phyloP scores from a whole-genome alignment of 2,329 filamentous ascomycete genomes.

The Talaromyces marneffei region DNA sequence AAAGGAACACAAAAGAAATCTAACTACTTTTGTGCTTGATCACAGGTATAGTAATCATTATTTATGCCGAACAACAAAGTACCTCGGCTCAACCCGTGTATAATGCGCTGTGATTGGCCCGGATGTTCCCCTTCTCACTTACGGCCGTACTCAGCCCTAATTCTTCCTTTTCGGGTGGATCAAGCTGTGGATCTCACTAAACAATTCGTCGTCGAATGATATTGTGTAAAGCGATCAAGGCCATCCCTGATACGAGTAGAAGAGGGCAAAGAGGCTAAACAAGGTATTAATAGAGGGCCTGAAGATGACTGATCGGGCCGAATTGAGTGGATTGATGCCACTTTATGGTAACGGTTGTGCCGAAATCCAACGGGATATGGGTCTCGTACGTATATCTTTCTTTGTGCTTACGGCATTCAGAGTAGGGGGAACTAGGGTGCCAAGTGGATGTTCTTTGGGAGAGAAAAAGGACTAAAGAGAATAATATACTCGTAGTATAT shows the following conservation, averaged over 20 bases:
- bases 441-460: background rate
- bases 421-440: background rate
- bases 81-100: background rate
- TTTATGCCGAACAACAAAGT: background rate
- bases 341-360: background rate
- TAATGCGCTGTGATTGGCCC: background rate
- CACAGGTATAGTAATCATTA: background rate
- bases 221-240: background rate
- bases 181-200: background rate
- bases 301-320: background rate
- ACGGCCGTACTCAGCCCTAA: slow-evolving; percentile 1
- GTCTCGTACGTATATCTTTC: background rate
- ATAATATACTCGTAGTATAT: too few relatives aligned
- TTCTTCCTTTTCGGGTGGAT: background rate
- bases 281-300: background rate
- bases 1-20: background rate
- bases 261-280: background rate
- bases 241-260: background rate
- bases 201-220: background rate
- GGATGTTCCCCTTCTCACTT: background rate
- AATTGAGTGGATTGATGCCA: background rate
- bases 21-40: background rate
- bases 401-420: too few relatives aligned
- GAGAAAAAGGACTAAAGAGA: background rate
- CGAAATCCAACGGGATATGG: background rate